Conservation (phyloP, 768 basidiomycete genomes). For the Gymnopilus junonius region DNA sequence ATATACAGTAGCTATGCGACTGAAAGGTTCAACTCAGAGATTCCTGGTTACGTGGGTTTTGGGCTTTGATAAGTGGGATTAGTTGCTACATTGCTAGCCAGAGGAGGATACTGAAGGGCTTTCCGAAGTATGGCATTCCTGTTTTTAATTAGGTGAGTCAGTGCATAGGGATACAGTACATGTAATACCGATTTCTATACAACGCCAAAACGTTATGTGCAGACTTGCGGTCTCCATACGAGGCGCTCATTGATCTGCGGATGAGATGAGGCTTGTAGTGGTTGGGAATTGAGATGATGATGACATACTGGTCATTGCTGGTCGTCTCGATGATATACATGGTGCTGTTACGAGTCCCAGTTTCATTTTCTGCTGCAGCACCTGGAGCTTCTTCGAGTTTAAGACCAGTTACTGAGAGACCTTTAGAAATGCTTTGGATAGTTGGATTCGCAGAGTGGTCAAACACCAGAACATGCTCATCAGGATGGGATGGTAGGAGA, state of each 20-base stretch:
- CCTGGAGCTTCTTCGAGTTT: constrained; percentile 78
- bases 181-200: constrained; percentile 67
- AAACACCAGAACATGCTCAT: constrained; percentile 77
- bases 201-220: constrained; percentile 57
- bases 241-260: constrained; percentile 20
- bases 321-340: constrained; percentile 82
- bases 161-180: constrained; percentile 2
- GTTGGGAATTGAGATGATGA: background rate
- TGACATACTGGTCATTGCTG: constrained; percentile 54
- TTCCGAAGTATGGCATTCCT: constrained; percentile 47
- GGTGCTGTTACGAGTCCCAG: constrained; percentile 54
- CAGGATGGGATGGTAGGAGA: constrained; percentile 59
- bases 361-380: constrained; percentile 57
- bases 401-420: constrained; percentile 55
- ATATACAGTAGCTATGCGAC: background rate
- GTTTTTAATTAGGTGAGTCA: constrained; percentile 1
- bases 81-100: background rate
- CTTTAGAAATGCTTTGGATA: constrained; percentile 54
- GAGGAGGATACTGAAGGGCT: constrained; percentile 55
- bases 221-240: constrained; percentile 45
- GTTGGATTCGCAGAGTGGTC: constrained; percentile 54
- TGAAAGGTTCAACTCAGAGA: background rate
- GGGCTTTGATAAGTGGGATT: background rate
- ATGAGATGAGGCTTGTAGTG: background rate
- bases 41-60: background rate